phyloP scores from a whole-genome alignment of 2,329 filamentous ascomycete species.

The Paecilomyces fulvus region DNA sequence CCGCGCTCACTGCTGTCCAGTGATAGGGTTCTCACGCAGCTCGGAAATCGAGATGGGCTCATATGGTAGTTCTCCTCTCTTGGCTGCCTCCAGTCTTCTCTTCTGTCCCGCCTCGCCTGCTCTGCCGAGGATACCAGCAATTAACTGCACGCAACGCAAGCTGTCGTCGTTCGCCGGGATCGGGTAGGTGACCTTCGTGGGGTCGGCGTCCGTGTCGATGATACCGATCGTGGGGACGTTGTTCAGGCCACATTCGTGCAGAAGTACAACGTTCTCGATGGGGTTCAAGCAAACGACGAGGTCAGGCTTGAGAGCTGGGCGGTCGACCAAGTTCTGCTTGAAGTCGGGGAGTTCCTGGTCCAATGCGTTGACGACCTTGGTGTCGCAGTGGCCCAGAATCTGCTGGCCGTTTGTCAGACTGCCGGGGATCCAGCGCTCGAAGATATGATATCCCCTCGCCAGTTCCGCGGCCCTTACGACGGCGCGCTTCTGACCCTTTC shows the following conservation, averaged over 20 bases:
- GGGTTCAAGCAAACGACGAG: constrained; percentile 90
- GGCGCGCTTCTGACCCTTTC: constrained; percentile 68
- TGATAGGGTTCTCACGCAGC: constrained; percentile 10
- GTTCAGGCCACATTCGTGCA: constrained; percentile 83
- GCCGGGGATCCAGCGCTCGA: constrained; percentile 87
- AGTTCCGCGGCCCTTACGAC: constrained; percentile 75
- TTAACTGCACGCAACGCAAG: constrained; percentile 70
- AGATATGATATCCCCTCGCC: constrained; percentile 75
- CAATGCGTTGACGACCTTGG: constrained; percentile 68
- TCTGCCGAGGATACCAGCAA: constrained; percentile 75
- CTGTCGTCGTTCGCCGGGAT: constrained; percentile 98
- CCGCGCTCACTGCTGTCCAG: constrained; percentile 4
- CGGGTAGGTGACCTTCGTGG: constrained; percentile 89
- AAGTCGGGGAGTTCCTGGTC: constrained; percentile 60
- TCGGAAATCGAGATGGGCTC: constrained; percentile 15
- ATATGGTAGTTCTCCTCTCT: constrained; percentile 55
- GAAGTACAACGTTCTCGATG: constrained; percentile 77
- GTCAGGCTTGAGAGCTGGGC: constrained; percentile 69
- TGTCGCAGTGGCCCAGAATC: constrained; percentile 62
- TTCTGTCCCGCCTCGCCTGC: constrained; percentile 72
- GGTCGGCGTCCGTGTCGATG: constrained; percentile 87
- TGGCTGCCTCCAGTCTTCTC: constrained; percentile 56
- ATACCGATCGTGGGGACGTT: constrained; percentile 91
- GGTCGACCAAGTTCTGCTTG: constrained; percentile 54
- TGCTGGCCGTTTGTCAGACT: constrained; percentile 87